phyloP scores from a whole-genome alignment of 1,284 basidiomycete genomes.

The Trametes polyzona region DNA sequence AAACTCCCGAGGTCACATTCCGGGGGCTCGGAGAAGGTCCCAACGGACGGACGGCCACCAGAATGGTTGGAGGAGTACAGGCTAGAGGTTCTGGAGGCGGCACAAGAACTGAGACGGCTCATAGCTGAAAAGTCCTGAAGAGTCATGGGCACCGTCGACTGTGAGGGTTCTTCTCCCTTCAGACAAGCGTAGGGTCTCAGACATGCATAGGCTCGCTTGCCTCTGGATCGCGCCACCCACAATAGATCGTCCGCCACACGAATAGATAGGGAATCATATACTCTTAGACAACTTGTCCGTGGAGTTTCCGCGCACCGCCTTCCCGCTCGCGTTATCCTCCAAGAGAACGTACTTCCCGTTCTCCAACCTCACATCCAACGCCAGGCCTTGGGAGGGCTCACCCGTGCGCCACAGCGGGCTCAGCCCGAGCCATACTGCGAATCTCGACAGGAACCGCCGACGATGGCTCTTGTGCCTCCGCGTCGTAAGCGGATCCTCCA shows the following conservation, averaged over 20 bases:
- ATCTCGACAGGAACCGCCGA: constrained; percentile 51
- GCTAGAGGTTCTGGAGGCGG: constrained; percentile 23
- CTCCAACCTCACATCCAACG: constrained; percentile 59
- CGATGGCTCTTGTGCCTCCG: constrained; percentile 40
- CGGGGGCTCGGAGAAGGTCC: constrained; percentile 25
- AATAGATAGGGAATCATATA: constrained; percentile 7
- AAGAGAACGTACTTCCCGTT: constrained; percentile 60
- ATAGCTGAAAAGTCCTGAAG: constrained; percentile 3
- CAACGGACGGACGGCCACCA: constrained; percentile 17
- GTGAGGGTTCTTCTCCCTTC: background rate
- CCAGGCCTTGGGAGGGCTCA: constrained; percentile 53
- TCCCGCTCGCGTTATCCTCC: constrained; percentile 17
- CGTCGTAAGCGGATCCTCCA: constrained; percentile 52
- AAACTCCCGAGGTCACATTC: constrained; percentile 26
- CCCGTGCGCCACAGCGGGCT: constrained; percentile 63
- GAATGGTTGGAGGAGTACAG: constrained; percentile 32
- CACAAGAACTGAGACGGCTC: constrained; percentile 27
- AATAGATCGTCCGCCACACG: too few species aligned
- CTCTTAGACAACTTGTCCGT: constrained; percentile 1
- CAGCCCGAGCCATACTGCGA: constrained; percentile 69
- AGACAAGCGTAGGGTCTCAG: background rate
- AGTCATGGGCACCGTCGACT: background rate
- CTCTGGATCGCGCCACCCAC: too few species aligned
- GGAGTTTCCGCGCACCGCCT: background rate
- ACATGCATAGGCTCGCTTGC: background rate